These are phyloP conservation scores for Aureobasidium melanogenum DNA, from an alignment of 2,329 filamentous ascomycete genomes.

Conservation along the genomic window DNA sequence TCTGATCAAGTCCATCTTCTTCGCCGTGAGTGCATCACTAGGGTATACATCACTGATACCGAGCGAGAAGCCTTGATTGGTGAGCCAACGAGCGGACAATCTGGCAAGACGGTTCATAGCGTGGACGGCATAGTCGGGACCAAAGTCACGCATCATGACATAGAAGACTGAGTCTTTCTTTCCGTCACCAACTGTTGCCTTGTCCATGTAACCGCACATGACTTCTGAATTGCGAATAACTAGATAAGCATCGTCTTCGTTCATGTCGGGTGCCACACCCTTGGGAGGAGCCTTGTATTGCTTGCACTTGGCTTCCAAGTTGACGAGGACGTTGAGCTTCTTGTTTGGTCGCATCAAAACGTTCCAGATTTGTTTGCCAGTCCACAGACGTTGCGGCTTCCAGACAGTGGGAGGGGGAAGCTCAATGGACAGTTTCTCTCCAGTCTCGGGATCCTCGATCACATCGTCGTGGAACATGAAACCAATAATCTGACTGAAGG, in stretches of 20 bases:
- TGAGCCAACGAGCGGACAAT: conserved; percentile 78
- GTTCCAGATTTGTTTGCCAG: conserved; percentile 93
- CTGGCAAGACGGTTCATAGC: conserved; percentile 93
- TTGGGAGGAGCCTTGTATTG: conserved; percentile 58
- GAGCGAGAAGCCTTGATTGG: conserved; percentile 90
- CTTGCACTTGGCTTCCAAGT: conserved; percentile 87
- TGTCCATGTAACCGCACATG: conserved; percentile 97
- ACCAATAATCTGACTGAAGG: conserved; percentile 82
- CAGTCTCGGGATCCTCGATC: conserved; percentile 38
- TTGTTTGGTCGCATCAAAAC: conserved; percentile 85
- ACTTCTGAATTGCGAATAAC: conserved; percentile 94
- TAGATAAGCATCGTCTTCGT: conserved; percentile 68
- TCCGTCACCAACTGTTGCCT: conserved; percentile 89
- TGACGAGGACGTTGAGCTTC: conserved; percentile 72
- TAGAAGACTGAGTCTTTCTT: conserved; percentile 99
- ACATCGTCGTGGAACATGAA: conserved; percentile 79
- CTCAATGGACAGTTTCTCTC: conserved; percentile 56
- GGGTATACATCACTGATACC: conserved; percentile 93
- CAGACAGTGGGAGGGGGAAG: conserved; percentile 79
- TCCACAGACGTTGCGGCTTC: conserved; percentile 84
- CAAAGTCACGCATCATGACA: conserved; percentile 89
- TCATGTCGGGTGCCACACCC: conserved; percentile 65
- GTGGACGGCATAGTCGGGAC: conserved; percentile 75
- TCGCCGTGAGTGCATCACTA: conserved; percentile 56
- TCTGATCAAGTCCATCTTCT: conserved; percentile 69